A percentile compares a stretch with the other conserved stretches of the same genome.
These are phyloP conservation scores for Aspergillus fumigatiaffinis DNA, from an alignment of 2,329 filamentous ascomycete genomes.

Conservation along the genomic window DNA sequence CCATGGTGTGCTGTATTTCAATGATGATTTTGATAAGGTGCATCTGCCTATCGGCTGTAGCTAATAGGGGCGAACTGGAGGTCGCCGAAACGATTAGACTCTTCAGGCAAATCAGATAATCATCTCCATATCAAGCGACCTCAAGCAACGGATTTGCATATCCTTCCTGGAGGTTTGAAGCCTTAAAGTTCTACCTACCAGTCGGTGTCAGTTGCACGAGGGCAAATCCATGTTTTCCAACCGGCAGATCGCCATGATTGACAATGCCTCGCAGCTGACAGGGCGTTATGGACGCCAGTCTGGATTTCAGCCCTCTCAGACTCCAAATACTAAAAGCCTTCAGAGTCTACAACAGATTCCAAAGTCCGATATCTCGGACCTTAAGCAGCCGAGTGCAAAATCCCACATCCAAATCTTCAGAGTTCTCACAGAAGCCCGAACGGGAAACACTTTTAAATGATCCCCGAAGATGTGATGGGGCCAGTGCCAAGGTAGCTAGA, in stretches of 20 bases:
- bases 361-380: too few relatives aligned
- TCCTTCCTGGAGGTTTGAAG: neutral
- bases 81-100: neutral
- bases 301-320: neutral
- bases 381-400: too few relatives aligned
- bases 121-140: neutral
- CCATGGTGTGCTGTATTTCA: neutral
- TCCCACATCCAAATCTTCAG: neutral
- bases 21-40: neutral
- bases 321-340: neutral
- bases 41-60: neutral
- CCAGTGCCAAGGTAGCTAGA: neutral
- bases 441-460: neutral
- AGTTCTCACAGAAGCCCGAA: neutral
- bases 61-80: neutral
- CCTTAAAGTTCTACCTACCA: neutral
- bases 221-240: neutral
- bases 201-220: neutral
- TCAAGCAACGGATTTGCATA: neutral
- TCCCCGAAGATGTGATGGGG: neutral
- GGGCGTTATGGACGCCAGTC: neutral
- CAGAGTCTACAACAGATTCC: neutral
- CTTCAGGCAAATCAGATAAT: neutral
- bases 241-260: conserved; percentile 1
- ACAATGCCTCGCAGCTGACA: neutral